Evolutionary conservation across 176 grass and related monocot genomes (phyloP).

Genomic region (Avena insularis): DNA sequence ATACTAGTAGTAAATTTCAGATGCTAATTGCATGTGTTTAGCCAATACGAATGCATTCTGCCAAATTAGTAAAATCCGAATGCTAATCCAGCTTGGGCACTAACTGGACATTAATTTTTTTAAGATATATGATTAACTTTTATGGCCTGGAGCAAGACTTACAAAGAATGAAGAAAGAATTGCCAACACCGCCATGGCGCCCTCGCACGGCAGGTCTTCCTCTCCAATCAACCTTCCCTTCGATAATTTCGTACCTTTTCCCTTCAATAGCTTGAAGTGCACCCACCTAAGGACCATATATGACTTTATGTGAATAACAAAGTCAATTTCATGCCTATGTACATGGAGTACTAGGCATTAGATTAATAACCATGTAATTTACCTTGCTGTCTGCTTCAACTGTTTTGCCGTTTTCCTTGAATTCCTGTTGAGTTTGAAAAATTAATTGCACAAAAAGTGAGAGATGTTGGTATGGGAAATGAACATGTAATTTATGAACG

Average conservation of each 20-base stretch:
- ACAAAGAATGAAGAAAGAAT: conserved; percentile 58
- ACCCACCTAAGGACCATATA: conserved; percentile 22
- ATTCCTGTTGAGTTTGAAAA: neutral
- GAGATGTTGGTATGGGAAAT: neutral
- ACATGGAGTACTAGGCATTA: neutral
- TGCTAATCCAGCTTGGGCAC: no score
- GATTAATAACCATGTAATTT: neutral
- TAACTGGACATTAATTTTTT: no score
- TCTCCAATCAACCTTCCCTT: conserved; percentile 66
- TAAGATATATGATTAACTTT: neutral
- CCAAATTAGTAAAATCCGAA: no score
- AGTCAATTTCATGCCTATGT: neutral
- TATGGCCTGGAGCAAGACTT: neutral
- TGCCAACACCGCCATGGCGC: conserved; percentile 57
- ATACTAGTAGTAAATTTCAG: no score
- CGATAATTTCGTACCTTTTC: conserved; percentile 35
- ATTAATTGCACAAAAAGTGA: neutral
- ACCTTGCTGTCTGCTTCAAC: neutral
- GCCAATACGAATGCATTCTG: no score
- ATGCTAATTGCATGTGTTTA: neutral
- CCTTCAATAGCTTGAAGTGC: conserved; percentile 26
- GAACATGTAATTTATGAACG: neutral
- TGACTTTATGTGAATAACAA: conserved; percentile 20
- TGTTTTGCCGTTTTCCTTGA: neutral
- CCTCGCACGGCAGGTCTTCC: conserved; percentile 55